Conservation (phyloP, 2,329 filamentous ascomycete genomes). For the Aureobasidium zeae region DNA sequence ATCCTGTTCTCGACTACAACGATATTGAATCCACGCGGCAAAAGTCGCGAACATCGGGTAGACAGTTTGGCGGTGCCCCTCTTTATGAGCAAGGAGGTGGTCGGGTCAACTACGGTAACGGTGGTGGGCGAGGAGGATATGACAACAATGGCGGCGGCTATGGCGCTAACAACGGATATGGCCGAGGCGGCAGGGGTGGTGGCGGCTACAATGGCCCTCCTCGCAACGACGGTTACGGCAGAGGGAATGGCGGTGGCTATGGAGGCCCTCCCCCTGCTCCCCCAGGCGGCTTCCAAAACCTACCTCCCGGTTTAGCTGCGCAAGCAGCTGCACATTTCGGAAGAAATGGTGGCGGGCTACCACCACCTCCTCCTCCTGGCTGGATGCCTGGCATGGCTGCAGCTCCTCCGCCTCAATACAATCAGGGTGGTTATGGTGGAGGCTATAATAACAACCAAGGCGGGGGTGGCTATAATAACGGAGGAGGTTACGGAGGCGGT, state of each 20-base stretch:
- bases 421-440: conserved; percentile 22
- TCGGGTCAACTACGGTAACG: conserved; percentile 45
- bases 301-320: conserved; percentile 28
- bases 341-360: conserved; percentile 19
- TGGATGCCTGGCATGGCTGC: conserved; percentile 22
- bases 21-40: conserved; percentile 67
- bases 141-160: conserved; percentile 3
- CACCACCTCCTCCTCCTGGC: conserved; percentile 19
- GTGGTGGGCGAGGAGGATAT: conserved; percentile 23
- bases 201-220: conserved; percentile 21
- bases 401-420: conserved; percentile 19
- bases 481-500: conserved; percentile 16
- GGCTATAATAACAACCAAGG: conserved; percentile 22
- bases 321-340: conserved; percentile 28
- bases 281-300: conserved; percentile 21
- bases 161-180: conserved; percentile 20
- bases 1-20: conserved; percentile 60
- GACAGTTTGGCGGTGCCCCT: conserved; percentile 60
- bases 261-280: conserved; percentile 19
- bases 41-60: conserved; percentile 56
- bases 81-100: conserved; percentile 42
- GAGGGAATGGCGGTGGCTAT: conserved; percentile 8
- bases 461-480: conserved; percentile 15
- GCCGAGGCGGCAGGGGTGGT: conserved; percentile 20
- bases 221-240: conserved; percentile 16